These are phyloP conservation scores for Arctium minus DNA, from an alignment of 129 eudicot genomes.

Conservation along the genomic window DNA sequence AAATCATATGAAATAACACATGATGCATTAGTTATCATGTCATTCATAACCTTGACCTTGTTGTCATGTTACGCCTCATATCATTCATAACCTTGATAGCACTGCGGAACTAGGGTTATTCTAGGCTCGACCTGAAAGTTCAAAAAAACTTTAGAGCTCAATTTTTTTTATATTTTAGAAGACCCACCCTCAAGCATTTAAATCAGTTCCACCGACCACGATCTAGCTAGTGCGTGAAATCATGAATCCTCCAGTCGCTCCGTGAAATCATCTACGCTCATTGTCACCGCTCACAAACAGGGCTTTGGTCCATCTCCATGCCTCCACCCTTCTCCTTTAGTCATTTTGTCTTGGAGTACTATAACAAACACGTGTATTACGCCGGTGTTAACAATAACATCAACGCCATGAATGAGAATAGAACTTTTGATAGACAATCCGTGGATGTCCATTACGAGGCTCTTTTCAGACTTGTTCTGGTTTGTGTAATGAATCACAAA, in stretches of 20 bases:
- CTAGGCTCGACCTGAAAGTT: no score
- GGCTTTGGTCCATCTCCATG: neutral
- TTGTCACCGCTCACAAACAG: neutral
- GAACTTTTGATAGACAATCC: slow-evolving; percentile 9
- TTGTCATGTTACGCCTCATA: no score
- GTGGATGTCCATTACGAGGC: slow-evolving; percentile 13
- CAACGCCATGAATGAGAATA: slow-evolving; percentile 11
- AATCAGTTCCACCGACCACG: neutral
- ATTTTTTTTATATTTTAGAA: neutral
- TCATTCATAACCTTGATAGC: no score
- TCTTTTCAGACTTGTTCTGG: slow-evolving; percentile 17
- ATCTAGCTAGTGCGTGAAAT: neutral
- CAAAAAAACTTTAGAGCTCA: neutral
- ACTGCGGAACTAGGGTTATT: no score
- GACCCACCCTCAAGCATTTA: neutral
- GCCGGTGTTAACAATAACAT: slow-evolving; percentile 1
- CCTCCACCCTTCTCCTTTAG: neutral
- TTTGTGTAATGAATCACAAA: neutral
- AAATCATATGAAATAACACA: no score
- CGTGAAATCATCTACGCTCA: neutral
- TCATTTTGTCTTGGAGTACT: slow-evolving; percentile 3
- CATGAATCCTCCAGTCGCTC: neutral
- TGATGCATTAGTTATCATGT: no score
- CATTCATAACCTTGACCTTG: no score
- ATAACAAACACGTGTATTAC: slow-evolving; percentile 19